Evolutionary conservation across 805 yeast genomes (phyloP).

Genomic region (Wickerhamiella sorbophila): DNA sequence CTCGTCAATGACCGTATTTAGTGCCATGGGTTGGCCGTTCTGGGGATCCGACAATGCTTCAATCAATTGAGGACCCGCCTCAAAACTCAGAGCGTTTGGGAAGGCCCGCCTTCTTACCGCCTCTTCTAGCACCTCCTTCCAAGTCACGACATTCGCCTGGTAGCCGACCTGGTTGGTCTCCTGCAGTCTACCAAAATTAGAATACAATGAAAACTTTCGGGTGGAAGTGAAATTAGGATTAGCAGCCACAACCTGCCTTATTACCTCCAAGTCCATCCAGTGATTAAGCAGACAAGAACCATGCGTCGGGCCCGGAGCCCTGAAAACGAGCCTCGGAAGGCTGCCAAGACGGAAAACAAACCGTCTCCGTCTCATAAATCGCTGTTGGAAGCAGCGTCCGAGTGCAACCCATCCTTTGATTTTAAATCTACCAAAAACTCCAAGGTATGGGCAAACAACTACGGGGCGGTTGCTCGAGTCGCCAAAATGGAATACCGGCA

Average conservation of each 20-base stretch:
- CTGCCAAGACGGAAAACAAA: background rate
- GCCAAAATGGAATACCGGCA: slow-evolving; percentile 5
- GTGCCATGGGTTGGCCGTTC: slow-evolving; percentile 23
- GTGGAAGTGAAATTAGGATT: slow-evolving; percentile 28
- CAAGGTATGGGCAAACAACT: slow-evolving; percentile 13
- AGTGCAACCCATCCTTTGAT: slow-evolving; percentile 3
- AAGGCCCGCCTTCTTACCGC: slow-evolving; percentile 20
- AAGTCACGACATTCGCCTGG: slow-evolving; percentile 34
- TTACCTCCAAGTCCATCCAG: slow-evolving; percentile 11
- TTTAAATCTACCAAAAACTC: slow-evolving; percentile 13
- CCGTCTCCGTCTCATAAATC: background rate
- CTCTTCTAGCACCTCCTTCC: slow-evolving; percentile 29
- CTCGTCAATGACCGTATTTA: slow-evolving; percentile 21
- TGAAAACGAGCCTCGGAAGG: background rate
- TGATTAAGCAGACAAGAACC: no score
- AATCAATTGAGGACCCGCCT: slow-evolving; percentile 17
- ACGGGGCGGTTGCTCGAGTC: slow-evolving; percentile 6
- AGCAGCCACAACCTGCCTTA: slow-evolving; percentile 8
- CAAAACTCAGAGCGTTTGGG: slow-evolving; percentile 18
- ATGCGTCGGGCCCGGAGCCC: background rate
- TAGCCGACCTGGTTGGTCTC: slow-evolving; percentile 36
- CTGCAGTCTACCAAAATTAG: slow-evolving; percentile 33
- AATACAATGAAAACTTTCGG: slow-evolving; percentile 34
- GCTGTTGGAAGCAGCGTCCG: slow-evolving; percentile 9
- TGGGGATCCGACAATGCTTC: slow-evolving; percentile 15